Percentiles rank a stretch among this genome's conserved stretches.
phyloP scores from a whole-genome alignment of 306 rosid genomes.

The Dryas alaskensis region DNA sequence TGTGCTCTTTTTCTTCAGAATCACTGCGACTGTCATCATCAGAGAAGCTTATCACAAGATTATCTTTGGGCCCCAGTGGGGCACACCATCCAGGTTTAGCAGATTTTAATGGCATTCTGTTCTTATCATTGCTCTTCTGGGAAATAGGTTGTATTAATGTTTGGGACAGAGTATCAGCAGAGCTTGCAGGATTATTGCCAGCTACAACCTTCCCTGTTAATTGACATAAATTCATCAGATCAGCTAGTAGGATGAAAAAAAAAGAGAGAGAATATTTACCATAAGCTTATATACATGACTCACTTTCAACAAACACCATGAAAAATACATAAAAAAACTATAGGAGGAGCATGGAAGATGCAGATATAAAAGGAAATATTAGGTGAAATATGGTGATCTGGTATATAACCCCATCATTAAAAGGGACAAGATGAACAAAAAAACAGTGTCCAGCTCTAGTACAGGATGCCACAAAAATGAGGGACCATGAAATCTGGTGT shows the following conservation, averaged over 20 bases:
- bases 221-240: slow-evolving; percentile 18
- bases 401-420: neutral
- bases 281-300: neutral
- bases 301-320: neutral
- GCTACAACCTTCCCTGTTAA: slow-evolving; percentile 34
- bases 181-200: slow-evolving; percentile 39
- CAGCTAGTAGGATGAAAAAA: neutral
- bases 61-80: slow-evolving; percentile 38
- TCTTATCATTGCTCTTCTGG: slow-evolving; percentile 46
- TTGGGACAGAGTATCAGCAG: slow-evolving; percentile 40
- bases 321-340: neutral
- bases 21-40: slow-evolving; percentile 92
- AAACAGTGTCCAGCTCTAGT: slow-evolving; percentile 8
- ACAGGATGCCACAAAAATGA: neutral
- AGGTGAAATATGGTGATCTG: neutral
- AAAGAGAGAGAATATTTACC: neutral
- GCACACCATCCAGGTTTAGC: slow-evolving; percentile 46
- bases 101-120: slow-evolving; percentile 44
- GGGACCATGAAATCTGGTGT: neutral
- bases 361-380: neutral
- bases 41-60: slow-evolving; percentile 92
- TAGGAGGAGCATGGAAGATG: neutral
- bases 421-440: neutral
- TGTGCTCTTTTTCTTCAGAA: slow-evolving; percentile 38
- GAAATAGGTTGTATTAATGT: slow-evolving; percentile 34